Evolutionary conservation across 495 filamentous ascomycete genomes (phyloP).

Genomic region (Penicillium roqueforti): DNA sequence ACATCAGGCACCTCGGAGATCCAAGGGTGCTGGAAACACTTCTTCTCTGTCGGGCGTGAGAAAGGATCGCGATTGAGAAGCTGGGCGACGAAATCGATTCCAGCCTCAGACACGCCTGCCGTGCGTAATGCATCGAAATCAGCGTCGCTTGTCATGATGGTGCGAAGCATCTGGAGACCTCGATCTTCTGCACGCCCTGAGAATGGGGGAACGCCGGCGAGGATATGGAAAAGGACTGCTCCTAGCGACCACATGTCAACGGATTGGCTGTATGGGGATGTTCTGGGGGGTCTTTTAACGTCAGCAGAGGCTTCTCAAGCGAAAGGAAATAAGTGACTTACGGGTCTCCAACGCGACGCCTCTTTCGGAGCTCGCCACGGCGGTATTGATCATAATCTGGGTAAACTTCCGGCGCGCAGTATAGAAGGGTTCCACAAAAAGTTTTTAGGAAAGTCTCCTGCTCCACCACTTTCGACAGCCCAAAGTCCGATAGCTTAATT

Average conservation of each 20-base stretch:
- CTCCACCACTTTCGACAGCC: slow-evolving; percentile 85
- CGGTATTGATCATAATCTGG: slow-evolving; percentile 63
- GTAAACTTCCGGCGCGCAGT: slow-evolving; percentile 96
- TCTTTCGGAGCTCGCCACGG: slow-evolving; percentile 44
- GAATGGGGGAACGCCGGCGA: slow-evolving; percentile 74
- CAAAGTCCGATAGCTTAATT: slow-evolving; percentile 95
- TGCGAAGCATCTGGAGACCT: slow-evolving; percentile 66
- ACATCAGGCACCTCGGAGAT: slow-evolving; percentile 44
- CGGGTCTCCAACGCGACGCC: slow-evolving; percentile 48
- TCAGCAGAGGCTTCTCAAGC: slow-evolving; percentile 16
- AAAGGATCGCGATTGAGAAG: slow-evolving; percentile 74
- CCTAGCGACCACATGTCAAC: slow-evolving; percentile 95
- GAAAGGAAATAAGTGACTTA: slow-evolving; percentile 24
- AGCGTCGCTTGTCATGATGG: slow-evolving; percentile 70
- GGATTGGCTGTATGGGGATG: slow-evolving; percentile 71
- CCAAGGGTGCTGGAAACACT: slow-evolving; percentile 67
- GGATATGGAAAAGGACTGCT: slow-evolving; percentile 78
- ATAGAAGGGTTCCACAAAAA: slow-evolving; percentile 92
- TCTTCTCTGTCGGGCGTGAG: slow-evolving; percentile 57
- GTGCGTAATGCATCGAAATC: slow-evolving; percentile 55
- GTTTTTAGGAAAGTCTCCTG: slow-evolving; percentile 90
- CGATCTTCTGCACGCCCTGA: slow-evolving; percentile 56
- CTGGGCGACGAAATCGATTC: slow-evolving; percentile 66
- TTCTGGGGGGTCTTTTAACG: slow-evolving; percentile 35
- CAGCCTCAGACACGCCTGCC: slow-evolving; percentile 55